Evolutionary conservation across 2,329 filamentous ascomycete genomes (phyloP).

Genomic region (Thelonectria rubi): DNA sequence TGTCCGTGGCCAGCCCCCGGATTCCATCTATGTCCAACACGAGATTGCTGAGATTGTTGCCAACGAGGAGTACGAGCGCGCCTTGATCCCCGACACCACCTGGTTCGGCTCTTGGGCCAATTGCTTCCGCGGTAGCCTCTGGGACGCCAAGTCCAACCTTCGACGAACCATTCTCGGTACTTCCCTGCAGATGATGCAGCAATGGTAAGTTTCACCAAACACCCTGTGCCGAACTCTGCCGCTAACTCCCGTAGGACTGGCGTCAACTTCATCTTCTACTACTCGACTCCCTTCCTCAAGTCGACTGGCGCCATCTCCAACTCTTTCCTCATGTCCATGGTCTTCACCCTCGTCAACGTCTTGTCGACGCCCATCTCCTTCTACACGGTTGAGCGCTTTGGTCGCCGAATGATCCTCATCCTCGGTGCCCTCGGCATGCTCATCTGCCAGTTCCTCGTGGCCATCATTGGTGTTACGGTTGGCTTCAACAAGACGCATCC

Average conservation of each 20-base stretch:
- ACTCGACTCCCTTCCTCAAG: conserved; percentile 85
- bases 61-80: conserved; percentile 86
- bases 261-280: conserved; percentile 94
- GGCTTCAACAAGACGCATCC: conserved; percentile 61
- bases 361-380: conserved; percentile 87
- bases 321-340: conserved; percentile 82
- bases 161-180: conserved; percentile 77
- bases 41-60: conserved; percentile 88
- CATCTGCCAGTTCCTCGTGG: conserved; percentile 86
- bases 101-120: conserved; percentile 75
- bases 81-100: conserved; percentile 69
- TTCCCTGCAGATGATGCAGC: conserved; percentile 83
- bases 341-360: conserved; percentile 91
- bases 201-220: conserved; percentile 55
- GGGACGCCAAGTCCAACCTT: conserved; percentile 70
- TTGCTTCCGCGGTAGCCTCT: conserved; percentile 73
- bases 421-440: conserved; percentile 84
- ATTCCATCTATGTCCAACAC: conserved; percentile 78
- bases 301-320: conserved; percentile 79
- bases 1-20: conserved; percentile 77
- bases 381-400: conserved; percentile 83
- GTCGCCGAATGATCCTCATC: conserved; percentile 82
- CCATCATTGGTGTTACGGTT: conserved; percentile 73
- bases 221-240: not conserved
- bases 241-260: conserved; percentile 55